A percentile compares a stretch with the other conserved stretches of the same genome.
phyloP scores from a whole-genome alignment of 495 filamentous ascomycete genomes.

The Neurospora sp. region DNA sequence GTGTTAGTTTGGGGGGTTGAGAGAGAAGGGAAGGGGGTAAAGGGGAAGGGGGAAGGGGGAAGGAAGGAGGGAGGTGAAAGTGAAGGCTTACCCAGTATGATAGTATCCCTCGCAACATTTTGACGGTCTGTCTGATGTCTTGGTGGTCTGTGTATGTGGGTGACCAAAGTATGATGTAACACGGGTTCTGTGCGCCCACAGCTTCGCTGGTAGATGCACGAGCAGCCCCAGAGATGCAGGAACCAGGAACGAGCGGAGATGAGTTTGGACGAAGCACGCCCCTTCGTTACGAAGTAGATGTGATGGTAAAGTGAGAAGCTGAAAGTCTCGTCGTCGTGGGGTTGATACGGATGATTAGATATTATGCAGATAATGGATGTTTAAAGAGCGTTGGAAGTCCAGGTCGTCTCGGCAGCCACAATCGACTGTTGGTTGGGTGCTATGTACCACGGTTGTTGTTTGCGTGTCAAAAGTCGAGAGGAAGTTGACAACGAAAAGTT shows the following conservation, averaged over 20 bases:
- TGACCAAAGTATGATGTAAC: not conserved
- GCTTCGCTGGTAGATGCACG: not conserved
- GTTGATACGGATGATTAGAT: not conserved
- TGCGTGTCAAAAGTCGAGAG: not conserved
- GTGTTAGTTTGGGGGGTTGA: not conserved
- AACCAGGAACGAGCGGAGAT: not conserved
- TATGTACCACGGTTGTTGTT: not conserved
- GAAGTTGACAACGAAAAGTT: not conserved
- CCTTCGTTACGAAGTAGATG: not conserved
- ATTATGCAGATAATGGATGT: not conserved
- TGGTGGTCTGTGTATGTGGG: not conserved
- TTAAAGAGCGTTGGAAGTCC: not conserved
- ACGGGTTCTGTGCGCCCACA: not conserved
- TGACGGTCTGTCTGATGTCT: not conserved
- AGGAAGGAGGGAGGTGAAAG: not conserved
- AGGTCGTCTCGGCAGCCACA: not conserved
- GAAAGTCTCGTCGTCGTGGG: not conserved
- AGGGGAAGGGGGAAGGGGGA: not conserved
- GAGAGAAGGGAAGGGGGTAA: not conserved
- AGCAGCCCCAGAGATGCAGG: not conserved
- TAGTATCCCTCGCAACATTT: conserved; percentile 25
- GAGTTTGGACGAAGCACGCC: not conserved
- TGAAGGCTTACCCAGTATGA: conserved; percentile 41
- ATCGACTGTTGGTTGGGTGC: not conserved
- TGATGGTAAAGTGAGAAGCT: too few species aligned